phyloP scores from a whole-genome alignment of 257 asterid genomes.

The Lithospermum erythrorhizon region DNA sequence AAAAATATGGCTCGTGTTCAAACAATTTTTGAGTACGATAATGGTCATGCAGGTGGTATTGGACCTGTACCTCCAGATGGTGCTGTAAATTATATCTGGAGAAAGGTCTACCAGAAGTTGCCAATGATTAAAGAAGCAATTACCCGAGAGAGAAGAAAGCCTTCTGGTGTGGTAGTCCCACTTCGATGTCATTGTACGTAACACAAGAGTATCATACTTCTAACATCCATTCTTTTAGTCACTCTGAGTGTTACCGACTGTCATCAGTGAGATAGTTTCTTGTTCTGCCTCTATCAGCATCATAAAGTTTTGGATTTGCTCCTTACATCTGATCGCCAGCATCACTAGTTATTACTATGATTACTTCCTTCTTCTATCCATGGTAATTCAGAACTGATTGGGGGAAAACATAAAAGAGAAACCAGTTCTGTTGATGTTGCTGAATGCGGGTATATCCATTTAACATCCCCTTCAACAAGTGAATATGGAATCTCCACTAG shows the following conservation, averaged over 20 bases:
- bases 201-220: conserved; percentile 13
- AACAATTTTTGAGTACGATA: conserved; percentile 53
- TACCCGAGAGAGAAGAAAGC: conserved; percentile 67
- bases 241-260: not conserved
- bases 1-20: conserved; percentile 52
- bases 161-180: conserved; percentile 62
- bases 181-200: conserved; percentile 79
- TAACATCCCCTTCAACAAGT: too few species aligned
- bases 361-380: too few species aligned
- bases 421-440: too few species aligned
- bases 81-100: conserved; percentile 80
- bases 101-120: conserved; percentile 62
- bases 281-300: too few species aligned
- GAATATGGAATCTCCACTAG: not conserved
- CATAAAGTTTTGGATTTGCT: not conserved
- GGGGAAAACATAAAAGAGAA: too few species aligned
- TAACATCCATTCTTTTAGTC: not conserved
- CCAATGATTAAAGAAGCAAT: conserved; percentile 72
- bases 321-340: too few species aligned
- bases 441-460: too few species aligned
- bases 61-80: conserved; percentile 47
- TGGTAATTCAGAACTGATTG: too few species aligned
- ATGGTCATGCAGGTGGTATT: conserved; percentile 53
- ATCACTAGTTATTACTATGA: too few species aligned
- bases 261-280: too few species aligned